Evolutionary conservation across 78 protist species (phyloP).

Genomic region (Anaeramoeba ignava): DNA sequence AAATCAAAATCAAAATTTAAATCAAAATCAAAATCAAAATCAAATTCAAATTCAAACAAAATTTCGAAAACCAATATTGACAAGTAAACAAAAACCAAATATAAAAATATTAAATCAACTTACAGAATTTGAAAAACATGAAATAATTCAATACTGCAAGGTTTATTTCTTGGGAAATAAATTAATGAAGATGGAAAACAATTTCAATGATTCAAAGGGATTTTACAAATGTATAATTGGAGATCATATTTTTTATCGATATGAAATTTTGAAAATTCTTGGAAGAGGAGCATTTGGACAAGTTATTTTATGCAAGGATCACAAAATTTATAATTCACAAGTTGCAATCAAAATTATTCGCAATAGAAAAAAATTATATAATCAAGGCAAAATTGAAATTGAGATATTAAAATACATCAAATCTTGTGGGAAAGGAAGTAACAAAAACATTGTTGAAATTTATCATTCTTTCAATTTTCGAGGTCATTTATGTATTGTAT

Average conservation of each 20-base stretch:
- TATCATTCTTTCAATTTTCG: constrained; percentile 51
- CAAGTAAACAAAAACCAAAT: no score
- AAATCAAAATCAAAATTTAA: no score
- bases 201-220: no score
- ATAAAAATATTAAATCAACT: no score
- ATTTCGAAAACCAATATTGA: no score
- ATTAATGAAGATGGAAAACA: no score
- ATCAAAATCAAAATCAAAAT: no score
- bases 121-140: no score
- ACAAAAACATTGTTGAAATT: constrained; percentile 29
- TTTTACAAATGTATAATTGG: no score
- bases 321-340: constrained; percentile 11
- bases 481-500: constrained; percentile 65
- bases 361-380: constrained; percentile 74
- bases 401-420: constrained; percentile 53
- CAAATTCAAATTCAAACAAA: no score
- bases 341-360: constrained; percentile 81
- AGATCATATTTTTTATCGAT: constrained; percentile 77
- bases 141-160: no score
- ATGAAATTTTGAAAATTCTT: constrained; percentile 46
- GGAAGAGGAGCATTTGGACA: constrained; percentile 83
- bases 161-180: no score
- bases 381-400: constrained; percentile 87
- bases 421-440: background rate
- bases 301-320: constrained; percentile 52